Evolutionary conservation across 805 yeast species (phyloP), one percentile per base, ranked within the genome.

Genomic region (Vanderwaltozyma yarrowii): DNA sequence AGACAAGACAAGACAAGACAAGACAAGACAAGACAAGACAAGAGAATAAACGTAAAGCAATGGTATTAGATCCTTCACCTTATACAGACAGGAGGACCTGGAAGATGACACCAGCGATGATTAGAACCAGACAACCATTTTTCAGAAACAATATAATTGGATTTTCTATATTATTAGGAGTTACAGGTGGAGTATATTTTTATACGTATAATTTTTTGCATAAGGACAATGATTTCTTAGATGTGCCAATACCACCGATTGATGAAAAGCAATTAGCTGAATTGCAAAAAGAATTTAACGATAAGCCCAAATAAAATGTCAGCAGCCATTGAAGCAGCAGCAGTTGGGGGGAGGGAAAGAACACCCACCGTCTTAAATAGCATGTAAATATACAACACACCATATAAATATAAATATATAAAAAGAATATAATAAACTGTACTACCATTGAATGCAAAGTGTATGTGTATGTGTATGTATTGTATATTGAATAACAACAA

Each of bases 211-310:
- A 73, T 46, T 71, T 74, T 52, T 65, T 83, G 50, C 76, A 74
- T 46, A 69, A 69, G 52, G 96, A 87, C 55, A 59, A 56, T 36
- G 95, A 89, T 46, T 86, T 89, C 58, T 76, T 71, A 33, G 96
- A 88, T 57, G 85, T 89, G 49, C 96, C 96, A 30, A 78, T 89
- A 47, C 98, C 98, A 34, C 96, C 97, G 15, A 70, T 89, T 42
- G 71, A 80, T 29, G 92, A 82, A 43, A 78, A 71, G 38, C 92
- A 86, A 56, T 68, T 89, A 54, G 74, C 72, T 36, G 69, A 74
- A 58, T 71, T 88, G 65, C 78, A 73, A 60, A 68, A 71, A 54
- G 94, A 85, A 57, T 83, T 80, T 54, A 82, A 77, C 23, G 6
- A 6, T 9, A 21, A 21, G 23, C 6, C 6, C n/a, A n/a, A n/a